Conservation (phyloP, 495 filamentous ascomycete genomes). For the Podospora australis region DNA sequence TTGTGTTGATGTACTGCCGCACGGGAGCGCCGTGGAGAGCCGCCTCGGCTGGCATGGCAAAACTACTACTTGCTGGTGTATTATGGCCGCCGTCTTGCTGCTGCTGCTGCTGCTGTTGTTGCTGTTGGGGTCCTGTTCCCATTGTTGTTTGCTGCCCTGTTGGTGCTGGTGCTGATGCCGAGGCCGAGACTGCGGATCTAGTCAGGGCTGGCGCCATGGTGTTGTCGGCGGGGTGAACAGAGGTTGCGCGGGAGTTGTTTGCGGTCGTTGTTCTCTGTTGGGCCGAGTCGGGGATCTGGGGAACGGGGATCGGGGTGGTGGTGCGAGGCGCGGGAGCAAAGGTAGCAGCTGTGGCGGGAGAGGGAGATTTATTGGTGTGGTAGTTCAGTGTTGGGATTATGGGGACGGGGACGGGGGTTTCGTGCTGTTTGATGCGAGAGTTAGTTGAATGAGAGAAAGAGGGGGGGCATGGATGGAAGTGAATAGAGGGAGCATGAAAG, state of each 20-base stretch:
- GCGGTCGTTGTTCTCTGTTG: constrained; percentile 26
- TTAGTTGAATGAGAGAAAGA: too few relatives aligned
- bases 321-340: constrained; percentile 8
- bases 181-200: neutral
- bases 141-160: neutral
- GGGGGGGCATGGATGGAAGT: too few relatives aligned
- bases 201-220: neutral
- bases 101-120: neutral
- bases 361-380: neutral
- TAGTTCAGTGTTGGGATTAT: constrained; percentile 1
- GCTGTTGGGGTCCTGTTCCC: neutral
- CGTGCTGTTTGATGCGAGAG: too few relatives aligned
- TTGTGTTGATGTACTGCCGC: constrained; percentile 81
- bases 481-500: neutral
- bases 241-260: constrained; percentile 46
- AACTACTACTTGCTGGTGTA: too few relatives aligned
- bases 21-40: constrained; percentile 74
- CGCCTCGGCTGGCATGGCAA: constrained; percentile 48
- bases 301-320: constrained; percentile 6
- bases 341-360: constrained; percentile 5
- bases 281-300: constrained; percentile 9
- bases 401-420: constrained; percentile 20
- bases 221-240: constrained; percentile 34
- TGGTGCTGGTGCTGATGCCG: neutral
- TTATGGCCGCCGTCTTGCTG: too few relatives aligned